phyloP scores from a whole-genome alignment of 768 basidiomycete genomes.

The Tricholoma bakamatsutake region DNA sequence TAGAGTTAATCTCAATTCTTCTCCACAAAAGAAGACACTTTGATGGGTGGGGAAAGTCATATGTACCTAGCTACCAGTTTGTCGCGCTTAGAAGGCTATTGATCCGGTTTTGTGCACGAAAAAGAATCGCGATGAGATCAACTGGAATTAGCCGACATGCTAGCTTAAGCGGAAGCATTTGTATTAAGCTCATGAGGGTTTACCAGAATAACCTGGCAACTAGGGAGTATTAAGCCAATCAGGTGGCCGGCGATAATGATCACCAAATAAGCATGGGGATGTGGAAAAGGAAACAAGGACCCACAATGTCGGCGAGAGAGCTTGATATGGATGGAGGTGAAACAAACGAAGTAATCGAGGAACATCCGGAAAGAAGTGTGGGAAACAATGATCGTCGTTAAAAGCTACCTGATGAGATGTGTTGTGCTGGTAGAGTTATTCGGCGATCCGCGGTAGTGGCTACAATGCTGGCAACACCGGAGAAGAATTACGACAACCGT shows the following conservation, averaged over 20 bases:
- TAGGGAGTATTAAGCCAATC: background rate
- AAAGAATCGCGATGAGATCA: background rate
- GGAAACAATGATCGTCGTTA: background rate
- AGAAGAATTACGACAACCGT: background rate
- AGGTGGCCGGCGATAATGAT: background rate
- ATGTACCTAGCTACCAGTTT: background rate
- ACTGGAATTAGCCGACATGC: background rate
- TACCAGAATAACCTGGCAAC: background rate
- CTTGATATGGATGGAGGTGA: constrained; percentile 4
- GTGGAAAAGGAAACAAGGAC: background rate
- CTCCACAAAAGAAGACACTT: background rate
- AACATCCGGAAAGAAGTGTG: background rate
- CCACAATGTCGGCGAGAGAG: background rate
- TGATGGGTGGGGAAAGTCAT: background rate
- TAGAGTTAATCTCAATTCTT: background rate
- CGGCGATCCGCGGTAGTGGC: constrained; percentile 2
- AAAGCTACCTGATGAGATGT: background rate
- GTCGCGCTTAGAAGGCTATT: background rate
- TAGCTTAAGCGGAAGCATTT: background rate
- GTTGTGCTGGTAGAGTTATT: background rate
- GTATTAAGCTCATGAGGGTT: background rate
- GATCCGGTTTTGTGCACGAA: background rate
- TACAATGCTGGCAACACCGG: background rate
- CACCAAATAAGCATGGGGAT: background rate
- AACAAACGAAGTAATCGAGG: background rate